Evolutionary conservation across 2,329 filamentous ascomycete genomes (phyloP).

Genomic region (Blastomyces silverae): DNA sequence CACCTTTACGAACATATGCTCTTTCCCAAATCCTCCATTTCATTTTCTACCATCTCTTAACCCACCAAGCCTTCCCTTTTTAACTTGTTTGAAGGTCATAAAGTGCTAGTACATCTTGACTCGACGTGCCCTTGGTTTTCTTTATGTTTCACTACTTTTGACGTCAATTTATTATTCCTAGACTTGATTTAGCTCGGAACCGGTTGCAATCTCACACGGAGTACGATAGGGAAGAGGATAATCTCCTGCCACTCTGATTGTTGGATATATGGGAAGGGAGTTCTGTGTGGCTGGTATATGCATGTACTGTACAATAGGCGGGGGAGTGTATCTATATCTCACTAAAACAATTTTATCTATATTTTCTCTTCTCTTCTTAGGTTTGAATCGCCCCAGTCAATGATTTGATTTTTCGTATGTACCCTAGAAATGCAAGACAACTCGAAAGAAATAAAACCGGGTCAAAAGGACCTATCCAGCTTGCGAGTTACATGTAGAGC

Average conservation of each 20-base stretch:
- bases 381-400: background rate
- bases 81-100: background rate
- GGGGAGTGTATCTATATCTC: background rate
- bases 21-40: background rate
- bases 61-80: background rate
- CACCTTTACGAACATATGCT: background rate
- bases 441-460: background rate
- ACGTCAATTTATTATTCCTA: background rate
- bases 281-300: background rate
- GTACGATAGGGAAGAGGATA: background rate
- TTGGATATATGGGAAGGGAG: background rate
- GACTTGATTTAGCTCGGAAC: background rate
- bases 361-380: background rate
- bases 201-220: background rate
- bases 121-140: background rate
- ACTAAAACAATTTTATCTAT: background rate
- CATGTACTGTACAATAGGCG: background rate
- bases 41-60: background rate
- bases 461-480: background rate
- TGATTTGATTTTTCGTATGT: background rate
- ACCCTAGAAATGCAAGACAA: background rate
- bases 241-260: background rate
- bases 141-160: background rate
- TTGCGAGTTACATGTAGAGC: background rate
- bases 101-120: background rate